These are phyloP conservation scores for Blastobotrys americana DNA, from an alignment of 805 yeast genomes.

Conservation along the genomic window DNA sequence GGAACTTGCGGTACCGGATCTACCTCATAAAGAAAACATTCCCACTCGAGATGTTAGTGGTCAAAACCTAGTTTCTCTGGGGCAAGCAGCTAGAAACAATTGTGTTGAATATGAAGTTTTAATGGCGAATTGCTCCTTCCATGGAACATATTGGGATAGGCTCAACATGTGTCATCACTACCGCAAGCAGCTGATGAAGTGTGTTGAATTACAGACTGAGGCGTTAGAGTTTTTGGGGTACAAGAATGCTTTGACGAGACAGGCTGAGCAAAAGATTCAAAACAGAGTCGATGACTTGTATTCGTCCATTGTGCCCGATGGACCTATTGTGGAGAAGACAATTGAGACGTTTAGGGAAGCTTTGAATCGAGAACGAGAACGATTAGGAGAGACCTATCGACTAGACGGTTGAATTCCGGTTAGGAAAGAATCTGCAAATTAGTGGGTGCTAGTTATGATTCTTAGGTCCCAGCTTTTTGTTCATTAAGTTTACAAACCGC, in stretches of 20 bases:
- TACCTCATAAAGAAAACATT: constrained; percentile 1
- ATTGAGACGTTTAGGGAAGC: constrained; percentile 16
- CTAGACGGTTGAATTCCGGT: too few species aligned
- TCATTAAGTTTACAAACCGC: too few species aligned
- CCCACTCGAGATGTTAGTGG: not conserved
- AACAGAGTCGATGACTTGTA: constrained; percentile 27
- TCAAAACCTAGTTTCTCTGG: constrained; percentile 1
- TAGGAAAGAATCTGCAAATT: too few species aligned
- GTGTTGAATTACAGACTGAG: constrained; percentile 24
- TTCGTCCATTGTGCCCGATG: constrained; percentile 21
- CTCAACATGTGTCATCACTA: constrained; percentile 22
- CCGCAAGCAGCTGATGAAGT: constrained; percentile 21
- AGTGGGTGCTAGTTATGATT: too few species aligned
- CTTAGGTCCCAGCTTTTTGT: too few species aligned
- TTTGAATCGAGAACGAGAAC: constrained; percentile 9
- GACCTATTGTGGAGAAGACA: constrained; percentile 18
- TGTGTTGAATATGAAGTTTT: constrained; percentile 28
- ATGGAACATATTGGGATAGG: constrained; percentile 22
- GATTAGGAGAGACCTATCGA: not conserved
- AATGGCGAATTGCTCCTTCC: constrained; percentile 22
- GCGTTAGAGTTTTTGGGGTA: constrained; percentile 25
- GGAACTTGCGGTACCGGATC: not conserved
- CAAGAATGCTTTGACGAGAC: constrained; percentile 12
- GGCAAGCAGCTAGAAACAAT: constrained; percentile 28
- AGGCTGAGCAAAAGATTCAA: constrained; percentile 18